Conservation (phyloP, 2,329 filamentous ascomycete genomes). For the Claviceps digitariae region DNA sequence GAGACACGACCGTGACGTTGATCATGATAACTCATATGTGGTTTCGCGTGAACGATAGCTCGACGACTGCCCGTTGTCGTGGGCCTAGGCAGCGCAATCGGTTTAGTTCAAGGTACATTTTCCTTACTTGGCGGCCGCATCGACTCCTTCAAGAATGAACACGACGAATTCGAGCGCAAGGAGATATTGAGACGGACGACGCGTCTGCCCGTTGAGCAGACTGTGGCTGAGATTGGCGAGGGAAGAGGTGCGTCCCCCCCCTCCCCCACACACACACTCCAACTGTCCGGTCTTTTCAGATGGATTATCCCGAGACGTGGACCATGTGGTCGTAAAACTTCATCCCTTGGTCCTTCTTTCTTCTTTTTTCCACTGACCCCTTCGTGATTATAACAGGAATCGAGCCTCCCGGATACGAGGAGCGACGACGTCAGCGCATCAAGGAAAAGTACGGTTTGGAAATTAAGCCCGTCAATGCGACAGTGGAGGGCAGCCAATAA, state of each 20-base stretch:
- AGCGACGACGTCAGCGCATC: slow-evolving; percentile 67
- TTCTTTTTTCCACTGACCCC: neutral
- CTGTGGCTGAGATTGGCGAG: slow-evolving; percentile 69
- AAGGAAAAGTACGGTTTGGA: slow-evolving; percentile 83
- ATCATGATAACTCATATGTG: neutral
- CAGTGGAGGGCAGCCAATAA: slow-evolving; percentile 30
- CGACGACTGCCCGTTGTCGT: slow-evolving; percentile 54
- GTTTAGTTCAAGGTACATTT: slow-evolving; percentile 46
- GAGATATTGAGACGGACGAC: slow-evolving; percentile 60
- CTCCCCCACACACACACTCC: too few relatives aligned
- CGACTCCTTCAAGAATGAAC: slow-evolving; percentile 36
- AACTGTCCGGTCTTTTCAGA: neutral
- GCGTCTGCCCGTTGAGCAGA: slow-evolving; percentile 65
- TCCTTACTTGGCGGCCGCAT: slow-evolving; percentile 55
- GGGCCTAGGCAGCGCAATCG: slow-evolving; percentile 48
- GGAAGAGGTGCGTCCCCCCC: slow-evolving; percentile 61
- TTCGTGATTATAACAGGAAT: slow-evolving; percentile 44
- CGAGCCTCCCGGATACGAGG: slow-evolving; percentile 66
- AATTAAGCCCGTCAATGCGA: slow-evolving; percentile 51
- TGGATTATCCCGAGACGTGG: neutral
- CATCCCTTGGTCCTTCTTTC: too few relatives aligned
- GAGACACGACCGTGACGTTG: neutral
- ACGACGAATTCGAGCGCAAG: slow-evolving; percentile 63
- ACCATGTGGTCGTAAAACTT: neutral
- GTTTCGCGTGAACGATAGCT: slow-evolving; percentile 11